Base-by-base conservation (phyloP, 192 early-diverging fungal genomes). In the Geranomyces michiganensis region DNA sequence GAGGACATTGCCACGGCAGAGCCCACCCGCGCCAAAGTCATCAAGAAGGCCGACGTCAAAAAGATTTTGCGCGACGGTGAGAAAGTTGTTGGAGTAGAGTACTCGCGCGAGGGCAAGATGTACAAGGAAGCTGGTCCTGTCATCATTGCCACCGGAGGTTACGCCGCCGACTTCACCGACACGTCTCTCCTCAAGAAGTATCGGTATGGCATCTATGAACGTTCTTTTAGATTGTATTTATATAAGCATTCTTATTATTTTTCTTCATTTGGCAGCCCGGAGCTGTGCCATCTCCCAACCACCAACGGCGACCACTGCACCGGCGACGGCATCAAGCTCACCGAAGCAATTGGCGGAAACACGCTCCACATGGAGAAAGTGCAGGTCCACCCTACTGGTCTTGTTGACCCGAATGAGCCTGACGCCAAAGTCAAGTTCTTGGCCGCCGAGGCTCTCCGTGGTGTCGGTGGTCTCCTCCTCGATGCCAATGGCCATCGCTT, bases 331-430 rank as follows among this genome's bases (percentile, higher is more conserved):
- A 89, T 96, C 79, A 92, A 93, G 81, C 90, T 98, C 88, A 81
- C 90, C 45, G 71, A 85, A 26, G 88, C 84, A 14, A 81, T 89
- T 59, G 94, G 94, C 41, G 93, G 88, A 27, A 92, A 90, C 82
- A 87, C 90, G 59, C 90, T 96, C 62, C 93, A 95, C 82, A 90
- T 98, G 88, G 93, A 98, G 67, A 95, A 93, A 79, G 92, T 98
- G 58, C 96, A 98, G 81, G 93, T 98, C 36, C 94, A 98, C 74
- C 96, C 96, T n/a, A 98, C 96, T 31, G 96, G 96, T 71, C 84
- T 96, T 63, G 94, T 97, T 41, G 91, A 93, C 71, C 90, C 90
- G 48, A 85, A 85, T n/a, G 92, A 95, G 43, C 94, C 94, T 17
- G 85, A 91, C 71, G 91, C 91, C 62, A 91, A 93, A 71, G 91